Evolutionary conservation across 257 asterid genomes (phyloP).

Genomic region (Thymus quinquecostatus): DNA sequence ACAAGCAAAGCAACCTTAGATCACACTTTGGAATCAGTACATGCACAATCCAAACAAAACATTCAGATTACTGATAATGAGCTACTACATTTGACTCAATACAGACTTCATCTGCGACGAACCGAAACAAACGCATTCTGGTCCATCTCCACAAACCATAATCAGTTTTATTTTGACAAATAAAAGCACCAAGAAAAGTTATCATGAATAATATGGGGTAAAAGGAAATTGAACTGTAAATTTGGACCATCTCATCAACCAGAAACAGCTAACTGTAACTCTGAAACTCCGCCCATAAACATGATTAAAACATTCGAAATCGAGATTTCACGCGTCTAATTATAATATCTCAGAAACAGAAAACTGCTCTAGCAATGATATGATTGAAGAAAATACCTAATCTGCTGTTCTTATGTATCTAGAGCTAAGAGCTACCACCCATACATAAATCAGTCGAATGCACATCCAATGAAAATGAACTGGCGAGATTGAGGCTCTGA

Average conservation of each 20-base stretch:
- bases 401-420: neutral
- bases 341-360: neutral
- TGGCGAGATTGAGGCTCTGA: constrained; percentile 12
- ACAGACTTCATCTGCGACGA: neutral
- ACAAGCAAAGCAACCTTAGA: neutral
- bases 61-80: neutral
- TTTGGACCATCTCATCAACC: neutral
- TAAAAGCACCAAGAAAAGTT: too few species aligned
- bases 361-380: constrained; percentile 10
- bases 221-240: too few species aligned
- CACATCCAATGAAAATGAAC: neutral
- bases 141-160: too few species aligned
- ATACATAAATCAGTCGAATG: neutral
- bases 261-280: neutral
- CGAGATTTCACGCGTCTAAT: neutral
- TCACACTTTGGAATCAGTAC: neutral
- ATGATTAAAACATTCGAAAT: neutral
- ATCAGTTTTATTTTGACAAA: too few species aligned
- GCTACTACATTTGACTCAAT: neutral
- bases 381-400: neutral
- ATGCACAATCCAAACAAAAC: neutral
- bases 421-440: too few species aligned
- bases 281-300: neutral
- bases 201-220: too few species aligned
- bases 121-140: too few species aligned